Evolutionary conservation across 2,329 filamentous ascomycete species (phyloP).

Genomic region (Monascus ruber): DNA sequence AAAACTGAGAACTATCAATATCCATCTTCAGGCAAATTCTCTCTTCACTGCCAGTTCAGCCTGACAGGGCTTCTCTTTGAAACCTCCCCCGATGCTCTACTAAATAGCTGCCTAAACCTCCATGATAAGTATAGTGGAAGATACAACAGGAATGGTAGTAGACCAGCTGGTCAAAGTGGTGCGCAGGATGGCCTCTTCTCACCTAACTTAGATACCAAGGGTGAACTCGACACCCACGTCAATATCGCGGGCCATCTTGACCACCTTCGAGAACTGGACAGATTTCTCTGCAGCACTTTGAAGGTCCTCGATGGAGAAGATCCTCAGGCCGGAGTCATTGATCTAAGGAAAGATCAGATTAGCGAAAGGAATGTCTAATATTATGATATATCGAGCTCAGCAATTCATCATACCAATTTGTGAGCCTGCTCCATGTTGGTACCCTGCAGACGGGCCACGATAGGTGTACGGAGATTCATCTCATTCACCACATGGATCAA

Average conservation of each 20-base stretch:
- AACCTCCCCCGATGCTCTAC: no score
- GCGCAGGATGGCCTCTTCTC: background rate
- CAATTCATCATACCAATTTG: conserved; percentile 46
- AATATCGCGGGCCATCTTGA: conserved; percentile 96
- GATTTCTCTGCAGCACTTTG: conserved; percentile 96
- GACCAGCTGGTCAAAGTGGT: background rate
- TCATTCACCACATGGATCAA: conserved; percentile 88
- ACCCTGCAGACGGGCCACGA: conserved; percentile 93
- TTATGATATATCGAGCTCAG: conserved; percentile 15
- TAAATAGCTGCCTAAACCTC: no score
- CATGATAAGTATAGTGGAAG: background rate
- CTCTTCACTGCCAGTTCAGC: no score
- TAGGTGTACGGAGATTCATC: conserved; percentile 92
- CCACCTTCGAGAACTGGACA: conserved; percentile 97
- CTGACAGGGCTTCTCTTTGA: no score
- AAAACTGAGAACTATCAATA: no score
- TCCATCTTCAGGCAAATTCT: no score
- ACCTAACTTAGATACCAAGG: conserved; percentile 64
- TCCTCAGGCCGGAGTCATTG: conserved; percentile 97
- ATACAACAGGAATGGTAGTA: background rate
- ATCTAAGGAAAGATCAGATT: conserved; percentile 40
- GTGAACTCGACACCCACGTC: conserved; percentile 95
- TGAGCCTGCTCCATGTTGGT: conserved; percentile 96
- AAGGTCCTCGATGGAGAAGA: conserved; percentile 98
- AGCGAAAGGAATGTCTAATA: conserved; percentile 1